Percentiles rank a stretch among this genome's conserved stretches.
phyloP scores from a whole-genome alignment of 371 early-diverging fungal genomes.

The Homolaphlyctis polyrhiza region DNA sequence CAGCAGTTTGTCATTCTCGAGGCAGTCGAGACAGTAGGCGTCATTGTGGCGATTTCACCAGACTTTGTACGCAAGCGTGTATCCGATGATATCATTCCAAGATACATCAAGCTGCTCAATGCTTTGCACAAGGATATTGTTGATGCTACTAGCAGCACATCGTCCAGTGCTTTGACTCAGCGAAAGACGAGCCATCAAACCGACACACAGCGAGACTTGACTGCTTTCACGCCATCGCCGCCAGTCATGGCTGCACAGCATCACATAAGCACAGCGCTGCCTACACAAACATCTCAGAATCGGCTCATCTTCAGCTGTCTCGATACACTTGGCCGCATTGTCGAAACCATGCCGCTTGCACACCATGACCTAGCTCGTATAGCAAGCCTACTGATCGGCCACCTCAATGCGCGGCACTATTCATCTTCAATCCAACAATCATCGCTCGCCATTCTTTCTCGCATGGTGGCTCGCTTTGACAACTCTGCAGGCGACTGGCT shows the following conservation, averaged over 20 bases:
- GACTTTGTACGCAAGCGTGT: constrained; percentile 50
- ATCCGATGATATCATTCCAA: constrained; percentile 46
- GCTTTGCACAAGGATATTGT: constrained; percentile 6
- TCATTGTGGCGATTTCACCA: constrained; percentile 25
- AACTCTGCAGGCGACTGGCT: neutral
- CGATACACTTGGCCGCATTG: neutral
- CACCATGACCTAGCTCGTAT: neutral
- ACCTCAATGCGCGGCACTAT: neutral
- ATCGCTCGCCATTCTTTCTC: too few relatives aligned
- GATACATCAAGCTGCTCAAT: constrained; percentile 21
- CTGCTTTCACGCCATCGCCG: too few relatives aligned
- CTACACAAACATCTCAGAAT: neutral
- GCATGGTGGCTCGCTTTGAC: neutral
- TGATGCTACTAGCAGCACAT: too few relatives aligned
- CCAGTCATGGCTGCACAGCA: neutral
- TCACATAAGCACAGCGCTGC: neutral
- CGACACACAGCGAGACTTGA: too few relatives aligned
- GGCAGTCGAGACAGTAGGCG: constrained; percentile 30
- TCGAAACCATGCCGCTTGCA: constrained; percentile 62
- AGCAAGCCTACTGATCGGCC: neutral
- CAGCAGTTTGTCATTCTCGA: constrained; percentile 47
- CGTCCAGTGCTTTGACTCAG: too few relatives aligned
- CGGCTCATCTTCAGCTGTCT: neutral
- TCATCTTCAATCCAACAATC: neutral
- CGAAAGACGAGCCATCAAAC: too few relatives aligned